Conservation (phyloP, 2,329 filamentous ascomycete species). For the Neonectria ditissima region DNA sequence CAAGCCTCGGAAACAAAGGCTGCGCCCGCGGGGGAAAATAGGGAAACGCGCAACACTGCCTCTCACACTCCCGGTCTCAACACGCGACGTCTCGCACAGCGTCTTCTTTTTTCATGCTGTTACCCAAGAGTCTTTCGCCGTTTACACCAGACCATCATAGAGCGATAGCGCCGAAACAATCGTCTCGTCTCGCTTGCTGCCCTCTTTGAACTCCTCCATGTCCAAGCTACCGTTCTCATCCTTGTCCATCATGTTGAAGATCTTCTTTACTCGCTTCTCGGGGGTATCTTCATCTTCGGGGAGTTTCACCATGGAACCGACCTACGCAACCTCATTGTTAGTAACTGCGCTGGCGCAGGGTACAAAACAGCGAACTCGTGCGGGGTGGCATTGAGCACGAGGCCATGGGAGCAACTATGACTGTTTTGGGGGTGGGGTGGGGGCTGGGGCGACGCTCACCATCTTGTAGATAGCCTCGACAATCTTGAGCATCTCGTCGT, state of each 20-base stretch:
- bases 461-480: slow-evolving; percentile 99
- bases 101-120: slow-evolving; percentile 38
- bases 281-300: slow-evolving; percentile 99
- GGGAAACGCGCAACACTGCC: slow-evolving; percentile 42
- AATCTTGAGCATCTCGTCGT: slow-evolving; percentile 98
- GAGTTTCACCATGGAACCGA: slow-evolving; percentile 98
- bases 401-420: neutral
- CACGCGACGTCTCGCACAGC: slow-evolving; percentile 28
- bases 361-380: neutral
- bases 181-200: slow-evolving; percentile 97
- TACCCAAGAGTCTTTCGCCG: slow-evolving; percentile 20
- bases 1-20: slow-evolving; percentile 36
- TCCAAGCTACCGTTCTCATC: slow-evolving; percentile 98
- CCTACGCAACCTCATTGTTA: slow-evolving; percentile 62
- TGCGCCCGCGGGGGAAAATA: slow-evolving; percentile 33
- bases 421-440: neutral
- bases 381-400: neutral
- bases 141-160: slow-evolving; percentile 91
- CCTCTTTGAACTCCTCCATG: slow-evolving; percentile 99
- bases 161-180: slow-evolving; percentile 97
- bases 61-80: slow-evolving; percentile 43
- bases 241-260: slow-evolving; percentile 99
- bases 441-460: slow-evolving; percentile 64
- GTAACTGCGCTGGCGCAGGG: neutral
- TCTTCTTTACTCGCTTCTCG: slow-evolving; percentile 97